These are phyloP conservation scores for Candida germanica DNA, from an alignment of 805 yeast genomes.

Conservation along the genomic window DNA sequence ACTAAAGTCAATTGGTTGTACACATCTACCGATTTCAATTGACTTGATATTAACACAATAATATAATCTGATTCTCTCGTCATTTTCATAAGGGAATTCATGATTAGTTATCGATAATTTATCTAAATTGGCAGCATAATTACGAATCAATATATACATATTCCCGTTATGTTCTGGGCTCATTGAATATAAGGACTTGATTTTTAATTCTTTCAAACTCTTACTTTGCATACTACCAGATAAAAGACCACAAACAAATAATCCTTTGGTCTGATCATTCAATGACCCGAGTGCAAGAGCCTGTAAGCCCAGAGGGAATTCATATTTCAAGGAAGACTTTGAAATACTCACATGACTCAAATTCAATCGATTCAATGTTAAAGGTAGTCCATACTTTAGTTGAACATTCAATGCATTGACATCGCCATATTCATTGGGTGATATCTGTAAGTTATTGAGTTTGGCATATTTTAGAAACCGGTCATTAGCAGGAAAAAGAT, in stretches of 20 bases:
- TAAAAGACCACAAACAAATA: conserved; percentile 4
- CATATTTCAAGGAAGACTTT: background rate
- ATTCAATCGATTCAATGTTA: conserved; percentile 8
- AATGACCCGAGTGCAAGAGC: conserved; percentile 6
- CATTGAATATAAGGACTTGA: conserved; percentile 2
- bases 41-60: conserved; percentile 1
- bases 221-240: background rate
- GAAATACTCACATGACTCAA: conserved; percentile 13
- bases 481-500: conserved; percentile 1
- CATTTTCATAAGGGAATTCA: background rate
- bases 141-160: background rate
- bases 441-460: conserved; percentile 8
- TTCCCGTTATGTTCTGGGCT: background rate
- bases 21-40: conserved; percentile 1
- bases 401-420: conserved; percentile 1
- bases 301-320: conserved; percentile 5
- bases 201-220: conserved; percentile 3
- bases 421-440: conserved; percentile 16
- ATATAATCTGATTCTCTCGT: background rate
- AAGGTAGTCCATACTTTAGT: conserved; percentile 10
- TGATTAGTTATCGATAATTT: background rate
- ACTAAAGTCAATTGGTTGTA: background rate
- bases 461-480: conserved; percentile 1
- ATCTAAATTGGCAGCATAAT: background rate
- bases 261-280: conserved; percentile 8